Conservation (phyloP, 176 grass and related monocot species). For the Tuctoria greenei region DNA sequence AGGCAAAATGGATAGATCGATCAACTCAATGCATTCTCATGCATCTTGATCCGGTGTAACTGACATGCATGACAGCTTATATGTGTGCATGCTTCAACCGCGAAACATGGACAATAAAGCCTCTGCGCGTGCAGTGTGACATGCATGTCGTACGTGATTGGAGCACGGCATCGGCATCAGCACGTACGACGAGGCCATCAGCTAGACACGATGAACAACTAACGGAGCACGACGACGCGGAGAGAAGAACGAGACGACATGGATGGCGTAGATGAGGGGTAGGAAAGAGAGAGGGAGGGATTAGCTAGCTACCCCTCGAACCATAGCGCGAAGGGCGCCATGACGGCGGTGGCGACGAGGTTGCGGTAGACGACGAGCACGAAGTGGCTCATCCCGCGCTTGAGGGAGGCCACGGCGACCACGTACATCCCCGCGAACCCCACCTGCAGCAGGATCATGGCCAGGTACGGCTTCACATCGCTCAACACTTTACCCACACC, state of each 20-base stretch:
- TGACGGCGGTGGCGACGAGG: constrained; percentile 56
- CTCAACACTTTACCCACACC: constrained; percentile 41
- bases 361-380: constrained; percentile 92
- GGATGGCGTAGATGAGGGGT: background rate
- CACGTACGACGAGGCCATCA: background rate
- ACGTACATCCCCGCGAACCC: constrained; percentile 92
- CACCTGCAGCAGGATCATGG: constrained; percentile 85
- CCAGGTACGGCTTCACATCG: constrained; percentile 73
- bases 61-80: background rate
- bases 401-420: constrained; percentile 62
- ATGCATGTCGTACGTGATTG: background rate
- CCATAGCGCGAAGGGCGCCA: constrained; percentile 80
- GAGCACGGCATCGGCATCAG: background rate
- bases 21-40: background rate
- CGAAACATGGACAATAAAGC: too few species aligned
- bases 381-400: constrained; percentile 85
- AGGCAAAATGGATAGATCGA: background rate
- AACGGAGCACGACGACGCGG: background rate
- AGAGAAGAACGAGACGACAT: background rate
- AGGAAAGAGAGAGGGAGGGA: too few species aligned
- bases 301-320: constrained; percentile 55
- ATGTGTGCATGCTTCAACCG: background rate
- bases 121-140: background rate
- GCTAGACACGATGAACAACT: background rate
- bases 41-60: background rate